Evolutionary conservation across 306 rosid species (phyloP).

Genomic region (Chamaecrista fasciculata): DNA sequence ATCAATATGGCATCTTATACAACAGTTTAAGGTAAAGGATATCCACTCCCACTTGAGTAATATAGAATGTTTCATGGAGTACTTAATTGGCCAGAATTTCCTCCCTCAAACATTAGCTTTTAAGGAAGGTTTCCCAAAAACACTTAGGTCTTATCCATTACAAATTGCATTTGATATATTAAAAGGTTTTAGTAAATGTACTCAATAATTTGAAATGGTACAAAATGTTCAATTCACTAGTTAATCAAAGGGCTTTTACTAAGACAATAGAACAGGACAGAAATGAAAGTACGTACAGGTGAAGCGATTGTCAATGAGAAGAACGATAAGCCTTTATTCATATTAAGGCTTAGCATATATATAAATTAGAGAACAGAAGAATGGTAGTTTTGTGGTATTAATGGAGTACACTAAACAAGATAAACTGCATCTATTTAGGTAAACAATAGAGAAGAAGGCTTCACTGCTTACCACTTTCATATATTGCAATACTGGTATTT

Average conservation of each 20-base stretch:
- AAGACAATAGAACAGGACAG: background rate
- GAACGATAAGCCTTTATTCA: background rate
- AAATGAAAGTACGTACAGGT: background rate
- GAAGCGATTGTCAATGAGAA: slow-evolving; percentile 7
- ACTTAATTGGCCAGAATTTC: no score
- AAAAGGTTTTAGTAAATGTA: background rate
- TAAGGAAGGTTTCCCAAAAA: no score
- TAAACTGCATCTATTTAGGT: slow-evolving; percentile 12
- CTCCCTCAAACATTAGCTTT: no score
- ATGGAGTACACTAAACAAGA: background rate
- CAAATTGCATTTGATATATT: background rate
- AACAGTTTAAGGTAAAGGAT: background rate
- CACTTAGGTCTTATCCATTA: no score
- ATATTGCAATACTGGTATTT: slow-evolving; percentile 58
- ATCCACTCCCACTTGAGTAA: no score
- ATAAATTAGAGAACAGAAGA: background rate
- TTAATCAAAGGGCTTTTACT: slow-evolving; percentile 3
- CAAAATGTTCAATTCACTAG: background rate
- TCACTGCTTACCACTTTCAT: slow-evolving; percentile 77
- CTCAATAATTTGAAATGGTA: background rate
- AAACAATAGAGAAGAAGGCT: slow-evolving; percentile 22
- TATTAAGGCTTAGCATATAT: background rate
- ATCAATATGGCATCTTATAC: background rate
- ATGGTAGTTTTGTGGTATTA: slow-evolving; percentile 10
- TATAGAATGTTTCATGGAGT: no score